Evolutionary conservation across 1,284 basidiomycete species (phyloP), one percentile per base, ranked within the genome.

Genomic region (Apiotrichum laibachii): DNA sequence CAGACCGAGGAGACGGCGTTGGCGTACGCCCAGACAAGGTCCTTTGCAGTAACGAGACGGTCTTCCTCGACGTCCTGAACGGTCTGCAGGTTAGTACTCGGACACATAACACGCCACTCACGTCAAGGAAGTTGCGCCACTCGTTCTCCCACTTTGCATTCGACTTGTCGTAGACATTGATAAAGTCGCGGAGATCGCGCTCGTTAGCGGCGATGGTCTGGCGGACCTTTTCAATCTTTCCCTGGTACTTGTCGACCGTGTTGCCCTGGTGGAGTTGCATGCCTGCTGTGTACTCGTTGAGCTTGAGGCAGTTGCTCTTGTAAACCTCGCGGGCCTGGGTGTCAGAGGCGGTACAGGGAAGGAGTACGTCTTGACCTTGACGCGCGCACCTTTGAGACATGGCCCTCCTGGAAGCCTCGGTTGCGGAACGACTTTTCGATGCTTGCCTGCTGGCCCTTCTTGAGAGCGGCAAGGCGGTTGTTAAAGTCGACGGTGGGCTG

Each of bases 41-140:
- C 90, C 80, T 96, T 97, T 80, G 90, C 87, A 72, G 96, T 91
- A 63, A 93, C 91, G 72, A 96, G 80, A 16, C 96, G 84, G 62
- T 95, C 89, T 71, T 98, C 94, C 75, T 99, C 95, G 49, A 96
- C 77, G 79, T 99, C 95, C 79, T 99, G 96, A 66, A 90, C 93
- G 57, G 85, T 86, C 80, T 83, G 54, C 19, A 26, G 22, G 47
- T 57, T 49, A 56, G 50, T 53, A 22, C n/a, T 11, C 9, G 33
- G 19, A 31, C 33, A 16, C 11, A 15, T 21, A 12, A 2, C 49
- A 22, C 3, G 16, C 6, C 34, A 69, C 77, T 68, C 56, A 81
- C 78, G 64, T 97, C 93, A 72, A 91, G 93, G 77, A 93, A 96
- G 8, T 80, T 80, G 77, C 92, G 96, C 95, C 95, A 99, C 64